phyloP scores from a whole-genome alignment of 345 rosid genomes.

The Pistacia vera region DNA sequence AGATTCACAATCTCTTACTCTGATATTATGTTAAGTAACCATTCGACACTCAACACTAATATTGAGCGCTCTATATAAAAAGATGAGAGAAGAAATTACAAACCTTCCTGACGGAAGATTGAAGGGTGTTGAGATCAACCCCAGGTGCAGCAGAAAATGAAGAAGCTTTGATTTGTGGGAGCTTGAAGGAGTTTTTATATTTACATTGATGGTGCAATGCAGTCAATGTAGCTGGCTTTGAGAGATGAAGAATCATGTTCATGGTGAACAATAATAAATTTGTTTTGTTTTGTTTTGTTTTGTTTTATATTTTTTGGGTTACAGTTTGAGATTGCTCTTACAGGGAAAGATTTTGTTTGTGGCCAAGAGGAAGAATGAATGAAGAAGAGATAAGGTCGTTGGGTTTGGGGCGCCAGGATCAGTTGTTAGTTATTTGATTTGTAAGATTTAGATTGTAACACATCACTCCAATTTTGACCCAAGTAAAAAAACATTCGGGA shows the following conservation, averaged over 20 bases:
- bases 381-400: neutral
- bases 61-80: too few species aligned
- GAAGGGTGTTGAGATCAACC: conserved; percentile 59
- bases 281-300: neutral
- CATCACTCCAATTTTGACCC: neutral
- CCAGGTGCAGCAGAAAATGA: conserved; percentile 35
- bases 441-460: neutral
- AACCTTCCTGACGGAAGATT: conserved; percentile 78
- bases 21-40: too few species aligned
- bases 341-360: neutral
- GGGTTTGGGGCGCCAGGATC: neutral
- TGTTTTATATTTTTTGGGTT: neutral
- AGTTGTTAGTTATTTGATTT: neutral
- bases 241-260: neutral
- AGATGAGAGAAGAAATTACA: neutral
- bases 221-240: neutral
- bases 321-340: neutral
- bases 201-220: conserved; percentile 12
- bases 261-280: neutral
- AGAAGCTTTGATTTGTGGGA: conserved; percentile 32
- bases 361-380: neutral
- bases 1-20: too few species aligned
- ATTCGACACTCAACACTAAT: too few species aligned
- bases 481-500: too few species aligned
- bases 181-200: conserved; percentile 4